Percentiles rank a stretch among this genome's conserved stretches.
phyloP scores from a whole-genome alignment of 495 filamentous ascomycete genomes.

The Penicillium chermesinum region DNA sequence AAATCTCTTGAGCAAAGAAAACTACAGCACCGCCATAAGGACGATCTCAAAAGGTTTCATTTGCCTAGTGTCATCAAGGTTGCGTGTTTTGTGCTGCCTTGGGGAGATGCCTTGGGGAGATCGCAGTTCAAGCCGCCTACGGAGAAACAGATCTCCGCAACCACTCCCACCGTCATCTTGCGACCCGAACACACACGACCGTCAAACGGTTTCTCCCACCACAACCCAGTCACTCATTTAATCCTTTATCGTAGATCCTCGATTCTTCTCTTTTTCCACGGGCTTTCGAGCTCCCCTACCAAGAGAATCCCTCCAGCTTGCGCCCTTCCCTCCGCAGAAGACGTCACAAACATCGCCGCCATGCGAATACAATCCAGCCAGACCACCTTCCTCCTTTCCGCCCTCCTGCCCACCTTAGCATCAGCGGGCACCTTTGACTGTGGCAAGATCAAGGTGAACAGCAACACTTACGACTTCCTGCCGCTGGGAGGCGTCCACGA shows the following conservation, averaged over 20 bases:
- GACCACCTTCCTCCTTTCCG: conserved; percentile 44
- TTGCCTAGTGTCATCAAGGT: no score
- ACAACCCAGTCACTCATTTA: conserved; percentile 4
- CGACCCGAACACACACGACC: background rate
- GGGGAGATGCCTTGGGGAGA: no score
- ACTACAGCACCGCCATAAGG: no score
- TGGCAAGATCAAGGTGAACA: conserved; percentile 51
- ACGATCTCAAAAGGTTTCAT: no score
- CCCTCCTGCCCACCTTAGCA: conserved; percentile 35
- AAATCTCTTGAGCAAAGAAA: no score
- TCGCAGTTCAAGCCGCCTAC: conserved; percentile 8
- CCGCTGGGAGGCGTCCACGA: conserved; percentile 69
- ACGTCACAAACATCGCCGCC: conserved; percentile 9
- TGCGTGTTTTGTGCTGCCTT: no score
- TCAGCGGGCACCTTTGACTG: conserved; percentile 56
- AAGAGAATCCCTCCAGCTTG: background rate
- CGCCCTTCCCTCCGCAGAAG: conserved; percentile 1
- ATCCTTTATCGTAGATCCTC: no score
- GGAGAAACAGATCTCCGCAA: conserved; percentile 28
- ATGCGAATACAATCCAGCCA: conserved; percentile 38
- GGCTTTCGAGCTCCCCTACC: background rate
- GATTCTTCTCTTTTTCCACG: background rate
- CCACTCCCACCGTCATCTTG: conserved; percentile 16
- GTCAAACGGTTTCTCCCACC: background rate
- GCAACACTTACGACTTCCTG: conserved; percentile 59